Conservation (phyloP, 345 rosid genomes). For the Hibiscus trionum region DNA sequence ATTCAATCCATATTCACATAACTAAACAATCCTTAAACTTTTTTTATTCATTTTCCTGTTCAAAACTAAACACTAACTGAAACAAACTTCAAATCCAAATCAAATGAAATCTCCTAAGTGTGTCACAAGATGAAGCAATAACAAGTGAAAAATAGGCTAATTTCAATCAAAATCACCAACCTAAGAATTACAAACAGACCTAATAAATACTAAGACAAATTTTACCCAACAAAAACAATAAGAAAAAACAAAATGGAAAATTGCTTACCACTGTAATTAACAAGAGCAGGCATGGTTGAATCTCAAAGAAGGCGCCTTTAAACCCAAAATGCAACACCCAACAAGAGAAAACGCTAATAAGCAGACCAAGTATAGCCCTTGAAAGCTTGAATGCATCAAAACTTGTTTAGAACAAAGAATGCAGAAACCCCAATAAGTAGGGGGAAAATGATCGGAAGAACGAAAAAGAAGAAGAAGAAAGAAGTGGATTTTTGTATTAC, state of each 20-base stretch:
- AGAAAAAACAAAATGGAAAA: too few species aligned
- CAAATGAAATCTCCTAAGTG: too few species aligned
- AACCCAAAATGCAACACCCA: constrained; percentile 5
- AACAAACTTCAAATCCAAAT: background rate
- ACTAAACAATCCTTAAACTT: background rate
- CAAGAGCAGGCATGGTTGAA: constrained; percentile 58
- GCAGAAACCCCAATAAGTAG: constrained; percentile 39
- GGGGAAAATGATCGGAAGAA: constrained; percentile 21
- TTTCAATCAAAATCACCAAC: background rate
- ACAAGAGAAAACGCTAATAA: constrained; percentile 6
- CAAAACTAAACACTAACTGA: too few species aligned
- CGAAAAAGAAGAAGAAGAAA: background rate
- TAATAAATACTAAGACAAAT: background rate
- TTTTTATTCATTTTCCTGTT: background rate
- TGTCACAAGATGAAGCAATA: too few species aligned
- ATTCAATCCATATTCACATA: background rate
- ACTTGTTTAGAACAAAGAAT: constrained; percentile 4
- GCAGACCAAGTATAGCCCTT: constrained; percentile 14
- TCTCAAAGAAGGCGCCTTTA: constrained; percentile 16
- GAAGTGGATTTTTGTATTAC: background rate
- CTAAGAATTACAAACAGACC: background rate
- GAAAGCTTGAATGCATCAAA: constrained; percentile 35
- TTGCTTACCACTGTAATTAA: constrained; percentile 46
- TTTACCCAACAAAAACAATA: too few species aligned
- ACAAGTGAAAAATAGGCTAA: too few species aligned